Evolutionary conservation across 1,284 basidiomycete genomes (phyloP), one percentile per base, ranked within the genome.

Genomic region (Cutaneotrichosporon arboriforme): DNA sequence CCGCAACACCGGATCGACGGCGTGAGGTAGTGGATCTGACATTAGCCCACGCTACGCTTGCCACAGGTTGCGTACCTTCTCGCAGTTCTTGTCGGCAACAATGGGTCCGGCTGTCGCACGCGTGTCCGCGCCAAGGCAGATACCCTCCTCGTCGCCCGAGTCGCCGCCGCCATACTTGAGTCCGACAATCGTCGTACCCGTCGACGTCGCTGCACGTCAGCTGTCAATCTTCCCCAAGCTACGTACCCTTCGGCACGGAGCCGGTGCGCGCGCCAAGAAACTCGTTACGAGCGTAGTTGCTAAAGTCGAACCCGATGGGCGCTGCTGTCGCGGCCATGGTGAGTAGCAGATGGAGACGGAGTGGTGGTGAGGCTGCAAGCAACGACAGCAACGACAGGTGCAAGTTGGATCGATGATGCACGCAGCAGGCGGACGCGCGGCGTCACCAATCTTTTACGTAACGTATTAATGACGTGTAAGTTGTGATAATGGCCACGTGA

Each of bases 41-140:
- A 34, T 60, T 21, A 62, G 59, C 36, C n/a, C n/a, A 3, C 4
- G n/a, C 33, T 15, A 8, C n/a, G 2, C 4, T 10, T 31, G 14
- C 13, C 37, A 33, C 26, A 2, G 5, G 14, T 7, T 8, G 12
- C 17, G 41, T 52, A 90, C 91, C 87, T 98, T 98, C 79, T 97
- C 94, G 76, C 94, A 98, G 77, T 97, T 97, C 84, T 97, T 97
- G 79, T 97, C 94, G 1, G 93, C 93, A 14, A 99, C 91, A 64
- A 99, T 97, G 20, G 85, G 83, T 0, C 94, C 94, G 62, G 87
- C 90, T 0, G 94, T 97, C 2, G 93, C 91, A 66, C 94, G 82
- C 0, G 96, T 98, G 76, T 99, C 96, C 34, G 96, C 96, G 41
- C 94, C 96, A 12, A 99, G 83, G 14, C 97, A 84, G 56, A 99